phyloP scores from a whole-genome alignment of 208 protist species.

The Wallacemonas sp. region DNA sequence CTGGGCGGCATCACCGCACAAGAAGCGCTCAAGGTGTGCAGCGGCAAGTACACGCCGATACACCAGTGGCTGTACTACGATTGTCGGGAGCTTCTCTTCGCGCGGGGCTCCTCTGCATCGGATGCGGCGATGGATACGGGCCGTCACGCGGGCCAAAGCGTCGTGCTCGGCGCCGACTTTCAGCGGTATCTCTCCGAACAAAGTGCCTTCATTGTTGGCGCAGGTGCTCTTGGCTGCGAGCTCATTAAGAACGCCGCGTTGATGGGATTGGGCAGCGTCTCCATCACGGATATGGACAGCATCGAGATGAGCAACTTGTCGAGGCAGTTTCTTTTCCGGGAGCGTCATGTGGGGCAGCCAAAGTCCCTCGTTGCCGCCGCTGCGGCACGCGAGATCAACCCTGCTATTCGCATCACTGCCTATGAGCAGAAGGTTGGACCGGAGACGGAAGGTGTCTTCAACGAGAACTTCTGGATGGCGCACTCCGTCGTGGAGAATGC shows the following conservation, averaged over 20 bases:
- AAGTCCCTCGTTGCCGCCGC: constrained; percentile 95
- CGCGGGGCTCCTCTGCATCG: constrained; percentile 19
- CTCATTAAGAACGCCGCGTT: constrained; percentile 98
- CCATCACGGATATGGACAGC: constrained; percentile 99
- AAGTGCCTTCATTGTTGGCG: constrained; percentile 95
- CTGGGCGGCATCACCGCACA: constrained; percentile 96
- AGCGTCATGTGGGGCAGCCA: constrained; percentile 93
- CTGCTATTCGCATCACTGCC: constrained; percentile 71
- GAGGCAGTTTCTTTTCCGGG: constrained; percentile 99
- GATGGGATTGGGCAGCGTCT: constrained; percentile 95
- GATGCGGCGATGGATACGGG: constrained; percentile 15
- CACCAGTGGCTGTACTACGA: constrained; percentile 97
- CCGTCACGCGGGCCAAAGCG: constrained; percentile 96
- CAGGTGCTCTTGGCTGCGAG: constrained; percentile 99
- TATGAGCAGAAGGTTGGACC: constrained; percentile 92
- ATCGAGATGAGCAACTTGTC: constrained; percentile 99
- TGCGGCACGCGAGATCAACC: constrained; percentile 95
- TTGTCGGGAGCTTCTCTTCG: constrained; percentile 85
- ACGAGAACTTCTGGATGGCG: constrained; percentile 95
- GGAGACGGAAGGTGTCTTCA: constrained; percentile 96
- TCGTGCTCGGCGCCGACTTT: constrained; percentile 93
- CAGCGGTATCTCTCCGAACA: constrained; percentile 83
- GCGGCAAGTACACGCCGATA: constrained; percentile 97
- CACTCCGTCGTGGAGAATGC: constrained; percentile 98
- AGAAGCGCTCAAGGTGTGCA: constrained; percentile 95